These are phyloP conservation scores for Mycena indigotica DNA, from an alignment of 768 basidiomycete species.

Conservation along the genomic window DNA sequence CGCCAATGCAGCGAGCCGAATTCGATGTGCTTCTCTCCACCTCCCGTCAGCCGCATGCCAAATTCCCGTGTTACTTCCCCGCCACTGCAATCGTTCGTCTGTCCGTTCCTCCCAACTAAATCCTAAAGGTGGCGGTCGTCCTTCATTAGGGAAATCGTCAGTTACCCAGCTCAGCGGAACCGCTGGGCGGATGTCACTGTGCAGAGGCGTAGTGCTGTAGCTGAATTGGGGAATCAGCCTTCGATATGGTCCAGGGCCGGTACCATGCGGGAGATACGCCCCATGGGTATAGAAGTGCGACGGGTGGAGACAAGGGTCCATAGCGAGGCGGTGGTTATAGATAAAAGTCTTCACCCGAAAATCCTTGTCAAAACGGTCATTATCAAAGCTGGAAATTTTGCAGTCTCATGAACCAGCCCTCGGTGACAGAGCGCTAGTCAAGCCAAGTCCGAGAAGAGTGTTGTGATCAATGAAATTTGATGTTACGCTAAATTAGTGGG, in stretches of 20 bases:
- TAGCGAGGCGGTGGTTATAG: constrained; percentile 43
- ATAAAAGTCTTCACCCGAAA: constrained; percentile 43
- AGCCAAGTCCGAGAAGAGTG: too few relatives aligned
- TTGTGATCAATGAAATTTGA: too few relatives aligned
- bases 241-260: constrained; percentile 46
- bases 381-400: neutral
- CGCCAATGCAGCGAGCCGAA: constrained; percentile 42
- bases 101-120: constrained; percentile 61
- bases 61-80: constrained; percentile 74
- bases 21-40: constrained; percentile 52
- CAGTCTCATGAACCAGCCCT: too few relatives aligned
- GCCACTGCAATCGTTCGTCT: constrained; percentile 64
- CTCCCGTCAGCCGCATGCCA: constrained; percentile 38
- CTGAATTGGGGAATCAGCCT: constrained; percentile 55
- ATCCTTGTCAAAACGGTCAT: neutral
- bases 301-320: constrained; percentile 52
- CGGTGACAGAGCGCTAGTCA: too few relatives aligned
- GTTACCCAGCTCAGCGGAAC: constrained; percentile 48
- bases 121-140: constrained; percentile 16
- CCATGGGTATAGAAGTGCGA: constrained; percentile 45
- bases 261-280: constrained; percentile 50
- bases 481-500: too few relatives aligned
- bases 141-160: constrained; percentile 30
- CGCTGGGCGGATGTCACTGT: constrained; percentile 54
- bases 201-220: constrained; percentile 47